Percentiles rank a stretch among this genome's conserved stretches.
phyloP scores from a whole-genome alignment of 768 basidiomycete species.

The Russula griseocarnosa region DNA sequence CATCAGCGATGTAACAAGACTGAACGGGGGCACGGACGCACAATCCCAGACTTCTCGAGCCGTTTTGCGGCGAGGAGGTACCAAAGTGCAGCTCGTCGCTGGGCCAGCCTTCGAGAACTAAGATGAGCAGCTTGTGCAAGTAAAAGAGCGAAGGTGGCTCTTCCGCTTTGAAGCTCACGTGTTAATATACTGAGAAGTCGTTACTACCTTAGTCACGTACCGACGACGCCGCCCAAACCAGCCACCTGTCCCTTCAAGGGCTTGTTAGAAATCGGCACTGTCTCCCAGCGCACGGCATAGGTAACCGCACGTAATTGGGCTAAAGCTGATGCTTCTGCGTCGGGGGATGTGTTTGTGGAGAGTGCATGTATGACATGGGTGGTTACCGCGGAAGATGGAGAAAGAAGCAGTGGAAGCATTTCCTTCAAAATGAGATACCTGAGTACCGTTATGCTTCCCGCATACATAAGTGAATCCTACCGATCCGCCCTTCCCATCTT shows the following conservation, averaged over 20 bases:
- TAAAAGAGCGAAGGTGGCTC: constrained; percentile 74
- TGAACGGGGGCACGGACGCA: constrained; percentile 39
- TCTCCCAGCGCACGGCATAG: constrained; percentile 76
- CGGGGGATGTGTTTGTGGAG: constrained; percentile 42
- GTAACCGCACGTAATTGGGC: constrained; percentile 65
- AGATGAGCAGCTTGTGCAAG: constrained; percentile 76
- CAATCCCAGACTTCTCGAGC: constrained; percentile 81
- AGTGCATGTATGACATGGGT: constrained; percentile 63
- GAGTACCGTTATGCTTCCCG: constrained; percentile 13
- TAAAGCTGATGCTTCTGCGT: constrained; percentile 51
- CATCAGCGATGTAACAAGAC: constrained; percentile 11
- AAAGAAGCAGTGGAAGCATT: constrained; percentile 67
- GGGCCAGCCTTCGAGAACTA: constrained; percentile 52
- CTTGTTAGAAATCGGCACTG: constrained; percentile 48
- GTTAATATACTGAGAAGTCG: constrained; percentile 9
- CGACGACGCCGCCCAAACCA: constrained; percentile 80
- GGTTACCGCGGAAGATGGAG: constrained; percentile 59
- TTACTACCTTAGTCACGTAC: constrained; percentile 43
- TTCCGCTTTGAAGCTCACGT: constrained; percentile 51
- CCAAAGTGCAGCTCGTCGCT: constrained; percentile 71
- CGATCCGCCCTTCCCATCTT: constrained; percentile 84
- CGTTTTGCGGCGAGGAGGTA: constrained; percentile 71
- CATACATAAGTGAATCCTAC: constrained; percentile 44
- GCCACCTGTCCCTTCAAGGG: constrained; percentile 74
- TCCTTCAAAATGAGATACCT: constrained; percentile 49